Evolutionary conservation across 805 yeast species (phyloP), one percentile per base, ranked within the genome.

Genomic region (Spathaspora passalidarum): DNA sequence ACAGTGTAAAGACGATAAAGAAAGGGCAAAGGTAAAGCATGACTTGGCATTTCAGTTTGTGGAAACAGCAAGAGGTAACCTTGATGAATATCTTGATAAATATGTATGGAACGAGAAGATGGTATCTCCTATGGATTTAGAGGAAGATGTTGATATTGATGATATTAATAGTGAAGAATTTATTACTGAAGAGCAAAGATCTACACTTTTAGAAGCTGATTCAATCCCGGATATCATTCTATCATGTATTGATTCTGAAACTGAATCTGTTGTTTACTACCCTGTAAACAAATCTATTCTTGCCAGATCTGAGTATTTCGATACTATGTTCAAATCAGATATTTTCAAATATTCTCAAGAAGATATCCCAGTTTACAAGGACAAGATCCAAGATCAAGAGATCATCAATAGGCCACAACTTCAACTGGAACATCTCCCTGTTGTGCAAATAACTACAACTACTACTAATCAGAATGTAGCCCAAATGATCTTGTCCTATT

Each of bases 261-360:
- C 56, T 4, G 70, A 59, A 10, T 45, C 63, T 1, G 52, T 58
- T 40, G 55, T 60, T 0, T 72, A 70, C 47, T 86, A 80, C 55
- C 91, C 92, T 1, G 81, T 74, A 4, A 87, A 87, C 60, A 69
- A 82, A 36, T 73, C 86, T 0, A 75, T 86, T 41, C 57, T 87
- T 19, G 61, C 74, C 4, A 64, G 90, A 35, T 77, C 86, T 2
- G 84, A 79, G 38, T 86, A 83, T 60, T 87, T 79, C 55, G 78
- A 73, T 43, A 73, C 80, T 2, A 76, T 86, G 83, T 80, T 87
- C 56, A 59, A 68, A 8, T 80, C 87, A 1, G 68, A 60, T 6
- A 54, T 68, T 1, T 68, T 62, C 46, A 34, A 21, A 4, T 39
- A 45, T 13, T 41, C 57, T 6, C 49, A 49, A 4, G 46, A 40